These are phyloP conservation scores for Backusella australiensis DNA, from an alignment of 192 early-diverging fungal species.

Conservation along the genomic window DNA sequence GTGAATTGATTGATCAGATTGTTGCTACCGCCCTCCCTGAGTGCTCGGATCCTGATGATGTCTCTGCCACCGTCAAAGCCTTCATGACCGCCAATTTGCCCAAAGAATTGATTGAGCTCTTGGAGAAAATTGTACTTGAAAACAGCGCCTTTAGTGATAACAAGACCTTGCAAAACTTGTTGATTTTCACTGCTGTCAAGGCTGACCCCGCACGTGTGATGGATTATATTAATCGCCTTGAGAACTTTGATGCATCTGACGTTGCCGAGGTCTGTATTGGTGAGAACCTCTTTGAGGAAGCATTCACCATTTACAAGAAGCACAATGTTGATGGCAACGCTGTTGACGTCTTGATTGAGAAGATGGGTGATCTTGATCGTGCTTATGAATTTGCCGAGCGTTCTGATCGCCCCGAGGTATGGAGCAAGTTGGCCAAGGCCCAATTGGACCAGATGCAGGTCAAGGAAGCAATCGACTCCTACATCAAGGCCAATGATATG, in stretches of 20 bases:
- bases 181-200: conserved; percentile 97
- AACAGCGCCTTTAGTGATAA: conserved; percentile 92
- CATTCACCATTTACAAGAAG: conserved; percentile 95
- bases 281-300: conserved; percentile 90
- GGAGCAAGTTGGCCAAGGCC: conserved; percentile 94
- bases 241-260: conserved; percentile 97
- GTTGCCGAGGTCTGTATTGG: conserved; percentile 95
- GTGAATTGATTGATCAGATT: conserved; percentile 92
- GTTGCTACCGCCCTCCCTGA: conserved; percentile 92
- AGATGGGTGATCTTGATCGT: conserved; percentile 91
- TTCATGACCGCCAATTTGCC: conserved; percentile 97
- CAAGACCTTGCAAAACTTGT: conserved; percentile 94
- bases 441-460: conserved; percentile 89
- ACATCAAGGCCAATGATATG: conserved; percentile 93
- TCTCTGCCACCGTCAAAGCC: conserved; percentile 95
- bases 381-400: conserved; percentile 96
- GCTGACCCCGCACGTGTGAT: conserved; percentile 91
- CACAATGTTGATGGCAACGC: conserved; percentile 87
- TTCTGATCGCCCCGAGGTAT: conserved; percentile 87
- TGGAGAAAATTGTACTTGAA: conserved; percentile 96
- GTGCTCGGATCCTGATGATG: conserved; percentile 95
- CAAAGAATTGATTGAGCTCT: conserved; percentile 93
- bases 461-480: conserved; percentile 95
- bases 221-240: conserved; percentile 92
- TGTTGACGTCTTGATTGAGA: conserved; percentile 88